Evolutionary conservation across 1,284 basidiomycete genomes (phyloP).

Genomic region (Boletus holoroseus): DNA sequence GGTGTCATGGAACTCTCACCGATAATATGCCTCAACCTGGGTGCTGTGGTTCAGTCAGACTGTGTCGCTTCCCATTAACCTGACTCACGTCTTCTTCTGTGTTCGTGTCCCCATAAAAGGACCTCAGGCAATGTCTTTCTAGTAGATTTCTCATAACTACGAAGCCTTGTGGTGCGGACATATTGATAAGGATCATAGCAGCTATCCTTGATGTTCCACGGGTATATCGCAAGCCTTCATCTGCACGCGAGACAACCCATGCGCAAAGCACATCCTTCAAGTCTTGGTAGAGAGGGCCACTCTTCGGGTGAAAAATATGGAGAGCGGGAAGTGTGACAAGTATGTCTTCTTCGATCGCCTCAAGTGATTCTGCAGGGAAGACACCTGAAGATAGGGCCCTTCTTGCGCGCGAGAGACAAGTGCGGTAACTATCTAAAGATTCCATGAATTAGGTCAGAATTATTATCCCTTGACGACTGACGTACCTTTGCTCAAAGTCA

Average conservation of each 20-base stretch:
- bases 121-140: constrained; percentile 78
- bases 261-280: constrained; percentile 84
- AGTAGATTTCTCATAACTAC: constrained; percentile 85
- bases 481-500: constrained; percentile 82
- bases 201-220: constrained; percentile 67
- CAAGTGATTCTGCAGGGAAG: constrained; percentile 69
- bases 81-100: constrained; percentile 74
- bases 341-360: constrained; percentile 77
- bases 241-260: constrained; percentile 86
- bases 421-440: constrained; percentile 62
- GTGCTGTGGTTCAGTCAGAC: constrained; percentile 27
- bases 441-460: constrained; percentile 2
- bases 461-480: background rate
- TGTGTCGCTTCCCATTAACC: constrained; percentile 14
- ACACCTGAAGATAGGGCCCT: constrained; percentile 65
- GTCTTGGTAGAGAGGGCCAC: constrained; percentile 81
- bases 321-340: constrained; percentile 75
- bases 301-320: constrained; percentile 79
- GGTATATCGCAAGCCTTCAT: constrained; percentile 81
- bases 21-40: constrained; percentile 76
- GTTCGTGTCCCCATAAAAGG: constrained; percentile 73
- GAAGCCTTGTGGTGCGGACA: constrained; percentile 77
- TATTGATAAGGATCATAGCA: constrained; percentile 86
- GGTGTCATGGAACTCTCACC: constrained; percentile 32
- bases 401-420: constrained; percentile 68